These are phyloP conservation scores for Vigna angularis DNA, from an alignment of 306 rosid genomes.

Conservation along the genomic window DNA sequence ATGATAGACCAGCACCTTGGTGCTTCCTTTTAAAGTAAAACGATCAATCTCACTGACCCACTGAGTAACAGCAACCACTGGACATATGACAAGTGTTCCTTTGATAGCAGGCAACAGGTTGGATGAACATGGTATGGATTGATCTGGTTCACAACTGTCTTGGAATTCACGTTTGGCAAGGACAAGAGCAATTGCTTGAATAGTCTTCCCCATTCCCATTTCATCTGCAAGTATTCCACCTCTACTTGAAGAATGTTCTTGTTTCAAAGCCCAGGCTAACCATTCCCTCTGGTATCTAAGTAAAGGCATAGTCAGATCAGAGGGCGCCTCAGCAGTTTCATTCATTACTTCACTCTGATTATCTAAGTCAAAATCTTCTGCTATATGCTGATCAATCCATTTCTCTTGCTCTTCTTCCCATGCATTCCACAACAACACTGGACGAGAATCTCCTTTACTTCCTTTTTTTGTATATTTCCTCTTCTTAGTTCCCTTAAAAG, in stretches of 20 bases:
- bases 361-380: constrained; percentile 52
- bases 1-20: constrained; percentile 82
- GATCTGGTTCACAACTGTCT: constrained; percentile 46
- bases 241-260: constrained; percentile 65
- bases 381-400: constrained; percentile 69
- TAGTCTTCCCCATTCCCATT: constrained; percentile 99
- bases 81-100: constrained; percentile 90
- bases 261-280: constrained; percentile 90
- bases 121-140: constrained; percentile 59
- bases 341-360: constrained; percentile 58
- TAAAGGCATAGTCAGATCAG: constrained; percentile 73
- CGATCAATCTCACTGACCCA: constrained; percentile 84
- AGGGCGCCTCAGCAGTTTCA: constrained; percentile 74
- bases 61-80: constrained; percentile 89
- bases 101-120: constrained; percentile 51
- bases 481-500: not conserved
- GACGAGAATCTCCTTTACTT: constrained; percentile 42
- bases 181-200: constrained; percentile 95
- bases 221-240: constrained; percentile 99
- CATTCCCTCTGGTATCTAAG: constrained; percentile 94
- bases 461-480: constrained; percentile 43
- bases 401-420: constrained; percentile 73
- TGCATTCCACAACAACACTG: constrained; percentile 61
- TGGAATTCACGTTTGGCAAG: constrained; percentile 70
- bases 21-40: constrained; percentile 79